Evolutionary conservation across 1,284 basidiomycete species (phyloP).

Genomic region (Cerrena zonata): DNA sequence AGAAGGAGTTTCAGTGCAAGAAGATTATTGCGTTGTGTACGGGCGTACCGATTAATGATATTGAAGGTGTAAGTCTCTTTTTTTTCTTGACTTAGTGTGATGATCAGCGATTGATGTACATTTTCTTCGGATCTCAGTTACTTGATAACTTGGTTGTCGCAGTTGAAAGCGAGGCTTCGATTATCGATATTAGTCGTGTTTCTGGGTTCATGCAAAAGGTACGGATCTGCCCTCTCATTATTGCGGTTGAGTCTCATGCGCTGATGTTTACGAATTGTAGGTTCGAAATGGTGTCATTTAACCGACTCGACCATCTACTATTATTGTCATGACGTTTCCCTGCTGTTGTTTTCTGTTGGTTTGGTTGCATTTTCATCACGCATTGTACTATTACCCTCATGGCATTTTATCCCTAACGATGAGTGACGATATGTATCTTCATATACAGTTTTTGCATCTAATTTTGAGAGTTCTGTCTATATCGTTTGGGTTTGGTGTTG

Average conservation of each 20-base stretch:
- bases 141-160: constrained; percentile 83
- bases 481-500: too few relatives aligned
- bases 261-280: constrained; percentile 2
- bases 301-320: neutral
- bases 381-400: constrained; percentile 11
- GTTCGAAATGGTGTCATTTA: constrained; percentile 15
- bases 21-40: constrained; percentile 88
- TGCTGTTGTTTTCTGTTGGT: neutral
- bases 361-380: constrained; percentile 4
- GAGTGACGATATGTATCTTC: neutral
- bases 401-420: constrained; percentile 11
- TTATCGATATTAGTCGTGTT: constrained; percentile 79
- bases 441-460: too few relatives aligned
- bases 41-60: constrained; percentile 79
- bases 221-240: constrained; percentile 9
- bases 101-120: neutral
- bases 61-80: constrained; percentile 72
- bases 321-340: neutral
- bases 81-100: neutral
- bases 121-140: constrained; percentile 48
- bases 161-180: constrained; percentile 82
- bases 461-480: too few relatives aligned
- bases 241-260: neutral
- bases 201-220: constrained; percentile 88
- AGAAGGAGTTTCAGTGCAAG: constrained; percentile 85